A percentile compares a stretch with the other conserved stretches of the same genome.
Conservation (phyloP, 2,329 filamentous ascomycete genomes). For the Botrytis aclada region DNA sequence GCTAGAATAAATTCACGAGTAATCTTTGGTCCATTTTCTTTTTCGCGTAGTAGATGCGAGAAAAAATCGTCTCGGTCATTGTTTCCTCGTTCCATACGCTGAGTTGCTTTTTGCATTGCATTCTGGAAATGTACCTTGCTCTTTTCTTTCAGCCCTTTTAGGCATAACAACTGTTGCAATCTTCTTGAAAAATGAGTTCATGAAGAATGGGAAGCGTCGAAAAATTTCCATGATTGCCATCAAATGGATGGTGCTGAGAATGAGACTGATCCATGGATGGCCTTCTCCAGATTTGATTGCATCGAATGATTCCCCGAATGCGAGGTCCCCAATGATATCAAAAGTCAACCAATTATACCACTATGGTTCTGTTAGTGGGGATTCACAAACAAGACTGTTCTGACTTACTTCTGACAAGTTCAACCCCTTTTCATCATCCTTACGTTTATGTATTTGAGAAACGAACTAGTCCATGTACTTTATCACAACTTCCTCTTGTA, state of each 20-base stretch:
- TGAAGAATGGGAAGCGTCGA: constrained; percentile 2
- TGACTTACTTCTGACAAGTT: constrained; percentile 11
- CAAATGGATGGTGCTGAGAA: constrained; percentile 1
- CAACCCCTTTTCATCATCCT: constrained; percentile 2
- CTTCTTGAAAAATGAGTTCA: background rate
- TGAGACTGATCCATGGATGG: constrained; percentile 16
- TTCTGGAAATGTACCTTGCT: constrained; percentile 3
- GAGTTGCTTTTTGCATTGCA: constrained; percentile 14
- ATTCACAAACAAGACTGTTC: background rate
- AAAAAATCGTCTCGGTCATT: constrained; percentile 18
- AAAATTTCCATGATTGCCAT: constrained; percentile 10
- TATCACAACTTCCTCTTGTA: constrained; percentile 35
- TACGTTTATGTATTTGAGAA: background rate
- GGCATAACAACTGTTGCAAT: background rate
- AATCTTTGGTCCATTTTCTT: constrained; percentile 16
- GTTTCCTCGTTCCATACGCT: constrained; percentile 12
- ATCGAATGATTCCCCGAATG: constrained; percentile 26
- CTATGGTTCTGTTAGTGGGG: constrained; percentile 8
- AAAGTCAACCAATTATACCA: constrained; percentile 26
- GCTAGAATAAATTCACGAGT: constrained; percentile 12
- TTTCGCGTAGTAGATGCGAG: constrained; percentile 11
- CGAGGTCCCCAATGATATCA: constrained; percentile 27
- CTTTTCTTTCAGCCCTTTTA: constrained; percentile 4
- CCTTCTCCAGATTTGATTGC: constrained; percentile 17
- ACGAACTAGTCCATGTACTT: constrained; percentile 19